Evolutionary conservation across 768 basidiomycete genomes (phyloP), one percentile per base, ranked within the genome.

Genomic region (Xerocomellus amylosporus): DNA sequence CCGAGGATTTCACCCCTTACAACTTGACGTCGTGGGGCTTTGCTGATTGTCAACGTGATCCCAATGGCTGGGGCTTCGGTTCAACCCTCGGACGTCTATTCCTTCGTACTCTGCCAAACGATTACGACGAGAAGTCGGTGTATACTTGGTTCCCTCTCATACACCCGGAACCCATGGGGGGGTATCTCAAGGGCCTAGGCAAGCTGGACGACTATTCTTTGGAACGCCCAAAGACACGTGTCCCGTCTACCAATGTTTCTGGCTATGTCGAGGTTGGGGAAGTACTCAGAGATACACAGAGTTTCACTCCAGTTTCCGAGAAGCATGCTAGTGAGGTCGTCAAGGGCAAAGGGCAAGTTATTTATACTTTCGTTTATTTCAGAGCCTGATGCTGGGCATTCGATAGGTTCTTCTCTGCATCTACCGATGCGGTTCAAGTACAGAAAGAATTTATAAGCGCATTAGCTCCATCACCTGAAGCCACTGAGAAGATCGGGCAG

Each of bases 121-220:
- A 89, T 64, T 93, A 78, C 71, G 77, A 79, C 0, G 78, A 81
- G 54, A 83, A 87, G 66, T 88, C 86, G 55, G 73, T 82, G 44
- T 93, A 89, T 65, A 84, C 91, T 4, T 91, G 88, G 82, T 93
- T 92, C 85, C 88, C 91, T n/a, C 76, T 93, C 41, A 85, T 92
- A 84, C 88, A 86, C 0, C 91, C 90, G 4, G 74, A 77, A 0
- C 68, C 83, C 2, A 91, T 92, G 89, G 72, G 80, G 54, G 70
- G 63, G 1, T 67, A 84, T 64, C 72, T 92, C 51, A 75, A 66
- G 48, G 80, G 88, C 31, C 63, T 91, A 34, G 78, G 79, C 38
- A 71, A 80, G 22, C 53, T 73, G 17, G 74, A 80, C 26, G 70
- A 79, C 43, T 93, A 92, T 58, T 77, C 83, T 53, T 46, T 85